Percentiles rank a stretch among this genome's conserved stretches.
Conservation (phyloP, 1,284 basidiomycete genomes). For the Malassezia sp. region DNA sequence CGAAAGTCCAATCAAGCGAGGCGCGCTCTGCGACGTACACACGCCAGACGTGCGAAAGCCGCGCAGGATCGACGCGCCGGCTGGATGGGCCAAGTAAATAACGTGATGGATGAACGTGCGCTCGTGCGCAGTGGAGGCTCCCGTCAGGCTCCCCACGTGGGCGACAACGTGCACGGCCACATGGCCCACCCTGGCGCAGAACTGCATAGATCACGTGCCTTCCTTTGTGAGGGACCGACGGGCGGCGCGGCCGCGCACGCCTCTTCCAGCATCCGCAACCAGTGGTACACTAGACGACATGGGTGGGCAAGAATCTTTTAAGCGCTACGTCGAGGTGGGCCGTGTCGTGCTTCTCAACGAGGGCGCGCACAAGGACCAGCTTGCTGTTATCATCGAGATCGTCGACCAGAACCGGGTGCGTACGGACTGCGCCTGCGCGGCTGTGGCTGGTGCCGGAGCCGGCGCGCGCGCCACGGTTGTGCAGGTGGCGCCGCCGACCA, state of each 20-base stretch:
- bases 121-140: conserved; percentile 17
- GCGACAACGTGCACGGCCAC: not conserved
- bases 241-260: not conserved
- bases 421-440: no score
- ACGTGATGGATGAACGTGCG: not conserved
- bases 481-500: not conserved
- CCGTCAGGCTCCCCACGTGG: conserved; percentile 1
- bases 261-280: conserved; percentile 11
- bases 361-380: conserved; percentile 73
- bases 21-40: no score
- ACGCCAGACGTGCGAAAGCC: no score
- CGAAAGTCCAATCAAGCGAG: no score
- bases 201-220: conserved; percentile 7
- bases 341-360: conserved; percentile 91
- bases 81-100: no score
- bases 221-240: not conserved
- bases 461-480: not conserved
- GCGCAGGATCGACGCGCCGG: no score
- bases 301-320: conserved; percentile 53
- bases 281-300: conserved; percentile 14
- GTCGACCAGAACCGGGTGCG: conserved; percentile 96
- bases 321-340: conserved; percentile 95
- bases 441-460: no score
- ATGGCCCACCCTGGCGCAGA: conserved; percentile 3
- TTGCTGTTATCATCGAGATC: conserved; percentile 92